Base-by-base conservation (phyloP, 768 basidiomycete genomes). In the Agaricus sinodeliciosus region DNA sequence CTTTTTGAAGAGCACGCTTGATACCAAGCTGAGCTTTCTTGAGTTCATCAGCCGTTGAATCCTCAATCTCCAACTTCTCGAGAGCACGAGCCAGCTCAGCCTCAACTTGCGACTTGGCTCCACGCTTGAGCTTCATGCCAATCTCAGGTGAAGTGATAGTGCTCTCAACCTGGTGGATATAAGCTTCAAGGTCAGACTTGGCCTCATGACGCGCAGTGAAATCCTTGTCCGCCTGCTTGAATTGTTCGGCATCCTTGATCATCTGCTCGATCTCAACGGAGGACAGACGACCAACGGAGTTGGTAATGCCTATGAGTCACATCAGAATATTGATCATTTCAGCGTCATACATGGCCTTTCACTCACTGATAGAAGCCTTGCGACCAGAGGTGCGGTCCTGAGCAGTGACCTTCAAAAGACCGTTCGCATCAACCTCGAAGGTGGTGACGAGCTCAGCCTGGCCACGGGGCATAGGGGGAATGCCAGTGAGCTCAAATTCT, bases 241-340 rank as follows among this genome's bases (percentile, higher is more conserved):
- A 96, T 71, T 94, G 91, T 72, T 98, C 95, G 49, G 96, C 92
- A 66, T 98, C 95, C 80, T 94, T 94, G 79, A 98, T 96, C 96
- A 98, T 98, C 75, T 98, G 94, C 65, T 97, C 94, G 59, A 99
- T 99, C 80, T 99, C 96, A 61, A 87, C 90, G 49, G 87, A 82
- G 44, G 95, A 96, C 62, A 99, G 84, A 74, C 96, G 94, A 60
- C 96, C 96, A 66, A 98, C 96, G 54, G 94, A 98, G 83, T 97
- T 99, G 73, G 93, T 94, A 72, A 97, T 95, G 73, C 86, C 87
- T 90, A 57, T 6, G 59, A 46, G 54, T 36, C 55, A 63, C 18
- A 19, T 58, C 25, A 63, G 56, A 45, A 48, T 36, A 9, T 6
- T 13, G 11, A 19, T 34, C 26, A 28, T 25, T 45, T 3, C 15